Percentiles rank a stretch among this genome's conserved stretches.
Evolutionary conservation across 2,329 filamentous ascomycete genomes (phyloP).

Genomic region (Thielaviopsis punctulata): DNA sequence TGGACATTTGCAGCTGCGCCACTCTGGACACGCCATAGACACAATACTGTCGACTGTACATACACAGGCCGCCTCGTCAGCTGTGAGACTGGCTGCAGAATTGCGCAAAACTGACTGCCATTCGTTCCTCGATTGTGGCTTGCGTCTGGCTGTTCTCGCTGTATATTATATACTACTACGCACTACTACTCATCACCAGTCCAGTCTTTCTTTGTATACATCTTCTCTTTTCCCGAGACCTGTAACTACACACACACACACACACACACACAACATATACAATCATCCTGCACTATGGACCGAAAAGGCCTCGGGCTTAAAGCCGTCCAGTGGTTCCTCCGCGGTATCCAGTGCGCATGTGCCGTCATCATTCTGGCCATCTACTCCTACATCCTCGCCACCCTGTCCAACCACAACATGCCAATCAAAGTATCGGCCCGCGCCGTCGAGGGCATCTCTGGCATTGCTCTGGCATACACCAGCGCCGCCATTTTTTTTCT

Average conservation of each 20-base stretch:
- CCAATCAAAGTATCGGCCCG: conserved; percentile 47
- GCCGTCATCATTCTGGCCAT: conserved; percentile 58
- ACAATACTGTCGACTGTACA: background rate
- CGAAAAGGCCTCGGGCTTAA: conserved; percentile 32
- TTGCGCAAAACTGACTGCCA: background rate
- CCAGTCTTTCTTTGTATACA: too few species aligned
- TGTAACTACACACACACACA: too few species aligned
- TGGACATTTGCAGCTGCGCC: background rate
- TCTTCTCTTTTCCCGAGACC: background rate
- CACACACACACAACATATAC: too few species aligned
- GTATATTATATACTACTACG: background rate
- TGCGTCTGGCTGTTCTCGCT: background rate
- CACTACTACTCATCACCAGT: too few species aligned
- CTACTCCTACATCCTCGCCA: conserved; percentile 71
- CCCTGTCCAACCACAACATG: conserved; percentile 47
- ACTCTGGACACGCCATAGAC: background rate
- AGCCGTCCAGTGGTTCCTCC: conserved; percentile 50
- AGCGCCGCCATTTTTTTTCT: conserved; percentile 55
- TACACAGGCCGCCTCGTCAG: background rate
- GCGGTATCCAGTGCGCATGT: conserved; percentile 56
- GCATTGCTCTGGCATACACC: conserved; percentile 57
- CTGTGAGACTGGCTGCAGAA: background rate
- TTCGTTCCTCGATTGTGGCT: background rate
- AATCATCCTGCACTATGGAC: background rate
- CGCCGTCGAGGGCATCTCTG: conserved; percentile 64